Percentiles rank a stretch among this genome's conserved stretches.
phyloP scores from a whole-genome alignment of 225 moss, liverwort and hornwort genomes.

The Climacium dendroides region DNA sequence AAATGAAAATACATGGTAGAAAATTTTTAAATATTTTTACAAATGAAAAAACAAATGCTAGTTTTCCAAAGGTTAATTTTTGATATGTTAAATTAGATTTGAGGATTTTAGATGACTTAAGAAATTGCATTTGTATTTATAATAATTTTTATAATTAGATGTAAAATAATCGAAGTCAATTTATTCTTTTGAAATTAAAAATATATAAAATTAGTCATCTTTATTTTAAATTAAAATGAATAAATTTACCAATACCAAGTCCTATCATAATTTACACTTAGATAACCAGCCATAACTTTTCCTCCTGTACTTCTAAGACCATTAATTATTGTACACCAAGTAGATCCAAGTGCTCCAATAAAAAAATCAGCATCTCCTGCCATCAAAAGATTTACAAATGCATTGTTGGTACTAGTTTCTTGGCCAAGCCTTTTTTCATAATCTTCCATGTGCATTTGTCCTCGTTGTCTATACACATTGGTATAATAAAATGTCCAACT shows the following conservation, averaged over 20 bases:
- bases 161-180: not conserved
- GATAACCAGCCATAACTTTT: constrained; percentile 11
- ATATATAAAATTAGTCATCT: not conserved
- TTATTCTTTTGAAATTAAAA: too few relatives aligned
- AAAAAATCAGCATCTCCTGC: constrained; percentile 5
- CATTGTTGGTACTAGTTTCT: constrained; percentile 9
- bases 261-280: constrained; percentile 23
- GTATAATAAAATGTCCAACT: constrained; percentile 28
- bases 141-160: not conserved
- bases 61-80: not conserved
- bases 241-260: constrained; percentile 12
- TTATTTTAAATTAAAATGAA: not conserved
- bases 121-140: not conserved
- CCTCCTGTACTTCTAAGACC: constrained; percentile 7
- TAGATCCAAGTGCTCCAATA: constrained; percentile 22
- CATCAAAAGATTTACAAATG: constrained; percentile 28
- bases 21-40: too few relatives aligned
- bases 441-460: not conserved
- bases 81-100: not conserved
- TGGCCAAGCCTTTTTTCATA: constrained; percentile 11
- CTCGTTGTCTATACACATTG: constrained; percentile 1
- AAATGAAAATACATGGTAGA: too few relatives aligned
- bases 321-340: constrained; percentile 29
- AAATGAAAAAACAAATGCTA: too few relatives aligned
- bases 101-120: not conserved